Evolutionary conservation across 2,329 filamentous ascomycete species (phyloP).

Genomic region (Biscogniauxia mediterranea): DNA sequence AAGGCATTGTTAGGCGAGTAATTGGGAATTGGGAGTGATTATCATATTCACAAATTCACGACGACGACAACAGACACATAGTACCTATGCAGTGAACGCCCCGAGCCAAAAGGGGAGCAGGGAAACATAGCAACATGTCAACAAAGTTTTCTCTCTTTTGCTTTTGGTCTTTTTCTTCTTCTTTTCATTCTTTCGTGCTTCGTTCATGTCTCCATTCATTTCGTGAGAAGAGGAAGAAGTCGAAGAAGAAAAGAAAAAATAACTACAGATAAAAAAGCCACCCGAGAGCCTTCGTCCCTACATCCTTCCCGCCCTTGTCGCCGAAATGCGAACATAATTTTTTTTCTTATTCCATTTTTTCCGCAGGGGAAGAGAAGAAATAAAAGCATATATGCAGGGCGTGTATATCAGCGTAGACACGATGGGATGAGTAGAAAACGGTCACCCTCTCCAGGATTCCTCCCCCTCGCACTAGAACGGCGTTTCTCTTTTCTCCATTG

Average conservation of each 20-base stretch:
- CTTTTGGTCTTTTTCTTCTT: not conserved
- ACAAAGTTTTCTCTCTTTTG: not conserved
- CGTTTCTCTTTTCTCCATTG: not conserved
- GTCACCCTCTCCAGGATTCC: not conserved
- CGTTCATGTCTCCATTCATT: too few species aligned
- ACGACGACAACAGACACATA: too few species aligned
- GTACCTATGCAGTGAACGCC: too few species aligned
- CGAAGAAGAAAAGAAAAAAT: not conserved
- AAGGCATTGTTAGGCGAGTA: too few species aligned
- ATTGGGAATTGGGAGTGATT: too few species aligned
- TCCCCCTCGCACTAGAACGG: not conserved
- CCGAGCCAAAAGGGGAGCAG: not conserved
- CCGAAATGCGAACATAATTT: constrained; percentile 1
- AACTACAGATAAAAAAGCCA: not conserved
- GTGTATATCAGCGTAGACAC: not conserved
- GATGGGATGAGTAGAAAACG: not conserved
- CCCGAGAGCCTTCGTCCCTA: not conserved
- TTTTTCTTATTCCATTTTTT: constrained; percentile 5
- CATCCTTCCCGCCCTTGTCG: too few species aligned
- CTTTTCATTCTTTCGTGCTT: not conserved
- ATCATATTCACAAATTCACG: too few species aligned
- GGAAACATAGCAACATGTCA: not conserved
- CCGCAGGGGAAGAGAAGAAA: not conserved
- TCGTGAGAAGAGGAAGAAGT: too few species aligned
- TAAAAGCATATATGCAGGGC: not conserved